A percentile compares a stretch with the other conserved stretches of the same genome.
These are phyloP conservation scores for Amoebophrya sp. DNA, from an alignment of 169 alveolate species.

Conservation along the genomic window DNA sequence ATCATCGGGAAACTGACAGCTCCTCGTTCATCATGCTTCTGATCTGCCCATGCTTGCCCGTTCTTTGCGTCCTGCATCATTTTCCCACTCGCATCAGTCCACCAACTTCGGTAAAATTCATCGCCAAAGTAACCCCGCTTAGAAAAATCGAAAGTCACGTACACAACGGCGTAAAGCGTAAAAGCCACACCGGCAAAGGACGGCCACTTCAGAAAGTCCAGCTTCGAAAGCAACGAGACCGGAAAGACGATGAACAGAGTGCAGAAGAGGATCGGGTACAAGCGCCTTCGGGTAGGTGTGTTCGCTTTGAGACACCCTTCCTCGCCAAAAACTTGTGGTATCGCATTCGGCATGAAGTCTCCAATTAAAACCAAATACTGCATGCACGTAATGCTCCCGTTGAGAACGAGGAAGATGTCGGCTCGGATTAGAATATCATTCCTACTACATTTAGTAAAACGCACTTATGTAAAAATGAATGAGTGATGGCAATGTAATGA, in stretches of 20 bases:
- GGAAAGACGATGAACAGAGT: too few relatives aligned
- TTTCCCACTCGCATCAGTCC: too few relatives aligned
- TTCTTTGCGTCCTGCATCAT: background rate
- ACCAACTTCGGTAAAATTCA: background rate
- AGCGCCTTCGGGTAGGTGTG: background rate
- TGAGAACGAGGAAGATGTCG: background rate
- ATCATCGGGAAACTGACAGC: background rate
- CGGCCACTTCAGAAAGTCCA: slow-evolving; percentile 18
- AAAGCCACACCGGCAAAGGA: slow-evolving; percentile 1
- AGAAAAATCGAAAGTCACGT: background rate
- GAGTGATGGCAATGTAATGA: too few relatives aligned
- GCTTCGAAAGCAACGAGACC: background rate
- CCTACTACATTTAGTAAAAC: too few relatives aligned
- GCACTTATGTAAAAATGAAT: too few relatives aligned
- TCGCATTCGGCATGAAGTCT: background rate
- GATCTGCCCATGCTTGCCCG: background rate
- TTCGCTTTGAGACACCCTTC: background rate
- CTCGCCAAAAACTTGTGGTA: background rate
- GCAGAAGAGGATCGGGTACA: background rate
- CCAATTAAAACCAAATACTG: background rate
- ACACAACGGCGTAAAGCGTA: background rate
- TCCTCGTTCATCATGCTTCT: background rate
- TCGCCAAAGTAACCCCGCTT: background rate
- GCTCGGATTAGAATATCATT: too few relatives aligned
- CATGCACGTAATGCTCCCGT: slow-evolving; percentile 25